These are phyloP conservation scores for Artemisia argyi DNA, from an alignment of 129 eudicot species.

Conservation along the genomic window DNA sequence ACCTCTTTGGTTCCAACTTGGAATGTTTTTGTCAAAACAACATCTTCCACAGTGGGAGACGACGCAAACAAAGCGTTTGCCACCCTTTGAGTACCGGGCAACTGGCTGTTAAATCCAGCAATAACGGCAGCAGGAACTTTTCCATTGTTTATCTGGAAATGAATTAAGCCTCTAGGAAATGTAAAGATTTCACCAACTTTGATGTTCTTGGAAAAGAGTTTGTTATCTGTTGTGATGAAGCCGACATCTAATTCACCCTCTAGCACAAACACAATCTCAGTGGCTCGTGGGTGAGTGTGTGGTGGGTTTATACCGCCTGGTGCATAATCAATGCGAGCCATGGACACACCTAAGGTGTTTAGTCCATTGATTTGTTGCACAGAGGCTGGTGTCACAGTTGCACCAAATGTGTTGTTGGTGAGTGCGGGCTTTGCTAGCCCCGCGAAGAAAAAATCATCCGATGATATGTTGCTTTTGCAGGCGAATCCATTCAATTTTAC, in stretches of 20 bases:
- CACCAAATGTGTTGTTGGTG: slow-evolving; percentile 60
- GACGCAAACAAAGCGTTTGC: slow-evolving; percentile 62
- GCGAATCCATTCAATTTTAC: slow-evolving; percentile 61
- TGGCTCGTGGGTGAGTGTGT: slow-evolving; percentile 87
- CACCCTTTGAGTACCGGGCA: slow-evolving; percentile 70
- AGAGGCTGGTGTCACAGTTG: slow-evolving; percentile 51
- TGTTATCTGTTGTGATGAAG: slow-evolving; percentile 64
- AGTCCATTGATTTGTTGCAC: slow-evolving; percentile 63
- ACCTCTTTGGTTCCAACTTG: slow-evolving; percentile 58
- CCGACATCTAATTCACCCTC: slow-evolving; percentile 72
- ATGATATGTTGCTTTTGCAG: slow-evolving; percentile 55
- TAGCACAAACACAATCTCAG: slow-evolving; percentile 67
- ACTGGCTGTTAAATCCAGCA: slow-evolving; percentile 61
- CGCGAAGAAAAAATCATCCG: slow-evolving; percentile 62
- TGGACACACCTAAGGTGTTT: slow-evolving; percentile 74
- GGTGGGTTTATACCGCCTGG: slow-evolving; percentile 79
- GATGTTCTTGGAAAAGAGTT: slow-evolving; percentile 47
- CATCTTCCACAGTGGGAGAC: slow-evolving; percentile 60
- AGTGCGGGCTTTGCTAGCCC: slow-evolving; percentile 52
- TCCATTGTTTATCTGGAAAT: slow-evolving; percentile 67
- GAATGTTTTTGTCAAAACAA: slow-evolving; percentile 63
- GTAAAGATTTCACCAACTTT: slow-evolving; percentile 59
- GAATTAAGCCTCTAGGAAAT: slow-evolving; percentile 65
- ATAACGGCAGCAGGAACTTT: slow-evolving; percentile 45
- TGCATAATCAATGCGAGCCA: slow-evolving; percentile 70